Evolutionary conservation across 768 basidiomycete genomes (phyloP).

Genomic region (Pholiota microspora): DNA sequence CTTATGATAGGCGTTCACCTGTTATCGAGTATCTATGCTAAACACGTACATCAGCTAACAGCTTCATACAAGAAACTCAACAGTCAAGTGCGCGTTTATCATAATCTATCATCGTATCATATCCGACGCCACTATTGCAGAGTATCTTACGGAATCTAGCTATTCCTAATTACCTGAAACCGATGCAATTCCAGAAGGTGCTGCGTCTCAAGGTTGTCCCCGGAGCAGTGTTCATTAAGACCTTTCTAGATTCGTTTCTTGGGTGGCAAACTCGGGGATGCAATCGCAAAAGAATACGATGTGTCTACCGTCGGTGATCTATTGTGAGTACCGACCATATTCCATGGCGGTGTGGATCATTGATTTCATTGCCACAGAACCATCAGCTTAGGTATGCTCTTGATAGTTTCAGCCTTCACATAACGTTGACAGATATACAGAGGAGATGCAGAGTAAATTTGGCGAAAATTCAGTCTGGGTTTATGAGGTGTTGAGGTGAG

Average conservation of each 20-base stretch:
- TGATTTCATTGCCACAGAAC: conserved; percentile 34
- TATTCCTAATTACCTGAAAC: conserved; percentile 80
- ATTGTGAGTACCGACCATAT: conserved; percentile 51
- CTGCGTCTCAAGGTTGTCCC: not conserved
- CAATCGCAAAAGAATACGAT: conserved; percentile 84
- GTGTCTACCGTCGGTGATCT: conserved; percentile 89
- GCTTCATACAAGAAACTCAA: conserved; percentile 93
- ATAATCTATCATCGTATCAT: not conserved
- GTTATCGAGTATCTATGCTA: too few species aligned
- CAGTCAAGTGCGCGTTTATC: conserved; percentile 56
- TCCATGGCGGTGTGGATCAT: conserved; percentile 2
- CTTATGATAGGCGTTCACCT: too few species aligned
- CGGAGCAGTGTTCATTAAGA: not conserved
- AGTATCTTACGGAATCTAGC: conserved; percentile 81
- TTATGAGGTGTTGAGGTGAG: conserved; percentile 84
- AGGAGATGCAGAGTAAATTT: conserved; percentile 77
- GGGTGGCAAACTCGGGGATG: conserved; percentile 91
- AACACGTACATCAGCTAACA: conserved; percentile 52
- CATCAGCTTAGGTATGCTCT: conserved; percentile 53
- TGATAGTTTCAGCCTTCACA: not conserved
- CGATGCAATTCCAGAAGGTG: conserved; percentile 88
- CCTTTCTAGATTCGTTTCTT: conserved; percentile 78
- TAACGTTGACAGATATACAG: conserved; percentile 33
- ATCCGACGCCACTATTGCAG: conserved; percentile 33
- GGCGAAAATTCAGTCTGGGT: conserved; percentile 89